Conservation (phyloP, 139 green algal species). For the Eudorina sp. region DNA sequence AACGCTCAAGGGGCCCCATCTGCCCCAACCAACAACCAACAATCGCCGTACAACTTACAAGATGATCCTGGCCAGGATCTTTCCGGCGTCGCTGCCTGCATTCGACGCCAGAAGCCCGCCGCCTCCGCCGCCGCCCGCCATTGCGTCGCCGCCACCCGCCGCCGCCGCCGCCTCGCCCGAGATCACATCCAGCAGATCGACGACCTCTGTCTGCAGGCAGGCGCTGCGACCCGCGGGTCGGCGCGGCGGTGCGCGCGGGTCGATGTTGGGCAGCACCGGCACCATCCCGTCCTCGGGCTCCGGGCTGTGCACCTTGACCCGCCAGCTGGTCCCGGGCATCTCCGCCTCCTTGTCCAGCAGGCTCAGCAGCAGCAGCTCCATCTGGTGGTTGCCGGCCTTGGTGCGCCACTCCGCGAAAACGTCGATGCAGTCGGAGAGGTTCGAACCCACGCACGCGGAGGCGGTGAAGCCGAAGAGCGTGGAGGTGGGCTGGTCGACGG, state of each 20-base stretch:
- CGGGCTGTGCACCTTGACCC: slow-evolving; percentile 22
- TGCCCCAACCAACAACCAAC: too few species aligned
- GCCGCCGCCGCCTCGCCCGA: too few species aligned
- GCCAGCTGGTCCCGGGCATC: slow-evolving; percentile 47
- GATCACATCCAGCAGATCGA: too few species aligned
- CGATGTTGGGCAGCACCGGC: slow-evolving; percentile 11
- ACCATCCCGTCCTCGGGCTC: background rate
- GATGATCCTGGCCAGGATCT: too few species aligned
- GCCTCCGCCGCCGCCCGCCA: too few species aligned
- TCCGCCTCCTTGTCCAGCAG: slow-evolving; percentile 50
- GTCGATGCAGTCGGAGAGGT: slow-evolving; percentile 49
- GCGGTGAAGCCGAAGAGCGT: background rate
- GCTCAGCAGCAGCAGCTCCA: slow-evolving; percentile 55
- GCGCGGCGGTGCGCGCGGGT: background rate
- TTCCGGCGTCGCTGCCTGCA: too few species aligned
- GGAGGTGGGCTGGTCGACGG: slow-evolving; percentile 1
- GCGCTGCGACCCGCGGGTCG: background rate
- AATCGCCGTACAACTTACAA: too few species aligned
- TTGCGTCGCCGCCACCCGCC: too few species aligned
- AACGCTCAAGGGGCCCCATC: too few species aligned
- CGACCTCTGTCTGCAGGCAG: slow-evolving; percentile 7
- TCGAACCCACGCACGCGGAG: background rate
- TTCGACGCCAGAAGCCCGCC: too few species aligned
- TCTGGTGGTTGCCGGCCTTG: background rate
- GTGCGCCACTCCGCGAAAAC: slow-evolving; percentile 45